Conservation (phyloP, 352 stramenopile genomes). For the Aphanomyces stellatus region DNA sequence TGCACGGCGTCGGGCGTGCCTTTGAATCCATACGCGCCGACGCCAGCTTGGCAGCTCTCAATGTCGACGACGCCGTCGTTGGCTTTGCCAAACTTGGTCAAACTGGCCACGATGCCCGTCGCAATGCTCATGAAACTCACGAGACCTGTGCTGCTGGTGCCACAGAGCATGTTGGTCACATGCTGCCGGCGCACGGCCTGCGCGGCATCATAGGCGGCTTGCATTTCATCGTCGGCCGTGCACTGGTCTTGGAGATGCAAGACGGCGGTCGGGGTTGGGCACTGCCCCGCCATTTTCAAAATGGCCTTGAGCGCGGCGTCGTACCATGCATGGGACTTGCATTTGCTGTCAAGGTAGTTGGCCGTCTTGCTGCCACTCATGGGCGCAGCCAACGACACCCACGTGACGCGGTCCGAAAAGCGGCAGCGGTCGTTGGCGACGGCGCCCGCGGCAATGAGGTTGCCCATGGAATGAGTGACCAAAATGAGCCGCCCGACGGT, state of each 20-base stretch:
- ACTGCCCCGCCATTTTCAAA: neutral
- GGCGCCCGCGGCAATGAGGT: constrained; percentile 27
- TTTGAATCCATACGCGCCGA: constrained; percentile 28
- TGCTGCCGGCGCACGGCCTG: constrained; percentile 23
- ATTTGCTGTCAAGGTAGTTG: constrained; percentile 14
- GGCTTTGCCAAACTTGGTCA: constrained; percentile 19
- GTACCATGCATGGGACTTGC: neutral
- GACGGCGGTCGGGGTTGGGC: neutral
- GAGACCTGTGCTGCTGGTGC: constrained; percentile 27
- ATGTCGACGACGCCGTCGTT: constrained; percentile 38
- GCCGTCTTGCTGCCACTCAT: constrained; percentile 27
- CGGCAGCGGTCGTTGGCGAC: constrained; percentile 24
- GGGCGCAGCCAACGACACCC: constrained; percentile 30
- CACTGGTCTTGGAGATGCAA: constrained; percentile 20
- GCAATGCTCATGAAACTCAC: constrained; percentile 14
- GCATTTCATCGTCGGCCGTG: constrained; percentile 23
- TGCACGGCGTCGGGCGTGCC: constrained; percentile 19
- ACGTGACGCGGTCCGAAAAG: constrained; percentile 27
- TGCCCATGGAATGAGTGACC: constrained; percentile 39
- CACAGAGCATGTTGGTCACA: constrained; percentile 27
- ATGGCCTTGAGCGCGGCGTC: neutral
- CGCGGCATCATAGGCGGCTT: constrained; percentile 11
- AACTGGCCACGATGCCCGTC: constrained; percentile 17
- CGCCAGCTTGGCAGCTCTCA: constrained; percentile 27
- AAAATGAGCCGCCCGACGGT: constrained; percentile 26